Evolutionary conservation across 805 yeast species (phyloP), one percentile per base, ranked within the genome.

Genomic region (Scheffersomyces lignosus): DNA sequence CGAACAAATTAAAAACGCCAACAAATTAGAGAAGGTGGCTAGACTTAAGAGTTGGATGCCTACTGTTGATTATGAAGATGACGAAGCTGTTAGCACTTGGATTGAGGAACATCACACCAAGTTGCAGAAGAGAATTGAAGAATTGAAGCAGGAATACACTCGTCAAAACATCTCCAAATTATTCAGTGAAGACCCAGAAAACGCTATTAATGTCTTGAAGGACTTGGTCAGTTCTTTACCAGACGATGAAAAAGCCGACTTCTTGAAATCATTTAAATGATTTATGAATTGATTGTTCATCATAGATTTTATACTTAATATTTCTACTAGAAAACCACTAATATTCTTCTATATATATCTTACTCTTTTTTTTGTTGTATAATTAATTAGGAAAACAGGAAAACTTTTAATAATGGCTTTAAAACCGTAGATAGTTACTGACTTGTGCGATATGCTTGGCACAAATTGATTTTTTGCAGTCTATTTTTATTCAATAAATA

Each of bases 41-140:
- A 80, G 96, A 71, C 71, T 90, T 55, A 85, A 83, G 75, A 80
- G 95, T 36, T 86, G 95, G 90, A 83, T 80, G 66, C 87, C 95
- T 36, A 71, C 81, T 29, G 75, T 84, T 42, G 83, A 85, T 51
- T 71, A 70, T 43, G 83, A 81, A 9, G 72, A 84, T 50, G 97
- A 91, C 61, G 73, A 73, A 55, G 84, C 75, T 23, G 91, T 89
- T 45, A 87, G 93, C 41, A 73, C 71, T 42, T 90, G 90, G 89
- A 83, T 88, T 51, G 96, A 88, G 64, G 81, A 79, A 48, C 81
- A 85, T 64, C 89, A 81, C 56, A 70, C 72, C 37, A 58, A 73
- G 39, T 71, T 87, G 43, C 83, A 83, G 43, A 66, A 73, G 33
- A 71, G 71, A 49, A 71, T 86, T 51, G 81, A 74, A 55, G 76